phyloP scores from a whole-genome alignment of 176 grass and related monocot genomes.

The Aegilops speltoides region DNA sequence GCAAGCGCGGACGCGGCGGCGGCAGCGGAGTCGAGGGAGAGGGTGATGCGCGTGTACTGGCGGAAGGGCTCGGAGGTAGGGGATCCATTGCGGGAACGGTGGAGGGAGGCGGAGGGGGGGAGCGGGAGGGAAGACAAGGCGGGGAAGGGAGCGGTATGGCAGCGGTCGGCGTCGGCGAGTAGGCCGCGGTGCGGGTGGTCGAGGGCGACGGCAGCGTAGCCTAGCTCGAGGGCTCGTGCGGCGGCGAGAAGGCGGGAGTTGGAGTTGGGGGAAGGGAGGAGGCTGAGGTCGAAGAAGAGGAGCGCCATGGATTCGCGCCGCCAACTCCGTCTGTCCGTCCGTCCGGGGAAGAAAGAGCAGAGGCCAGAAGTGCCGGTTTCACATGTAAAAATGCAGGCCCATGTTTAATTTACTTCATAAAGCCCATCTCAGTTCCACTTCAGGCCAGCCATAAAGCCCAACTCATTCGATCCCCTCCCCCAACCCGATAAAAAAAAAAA shows the following conservation, averaged over 20 bases:
- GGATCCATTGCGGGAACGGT: constrained; percentile 39
- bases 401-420: background rate
- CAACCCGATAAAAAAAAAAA: no score
- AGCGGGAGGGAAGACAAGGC: constrained; percentile 52
- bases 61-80: constrained; percentile 45
- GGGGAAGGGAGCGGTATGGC: constrained; percentile 48
- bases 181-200: constrained; percentile 66
- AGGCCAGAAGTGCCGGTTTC: background rate
- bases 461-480: no score
- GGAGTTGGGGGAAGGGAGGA: constrained; percentile 39
- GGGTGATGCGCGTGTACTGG: constrained; percentile 71
- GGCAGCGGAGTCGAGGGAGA: constrained; percentile 48
- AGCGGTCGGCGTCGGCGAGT: constrained; percentile 54
- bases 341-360: background rate
- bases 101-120: constrained; percentile 47
- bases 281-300: constrained; percentile 57
- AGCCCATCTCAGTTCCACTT: no score
- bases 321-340: background rate
- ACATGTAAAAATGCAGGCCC: background rate
- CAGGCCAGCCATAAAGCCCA: no score
- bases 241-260: constrained; percentile 20
- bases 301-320: constrained; percentile 26
- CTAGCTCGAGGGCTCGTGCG: constrained; percentile 34
- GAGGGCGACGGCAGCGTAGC: constrained; percentile 32
- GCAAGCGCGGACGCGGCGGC: constrained; percentile 36